Evolutionary conservation across 2,329 filamentous ascomycete species (phyloP).

Genomic region (Ceratocystis huliohia): DNA sequence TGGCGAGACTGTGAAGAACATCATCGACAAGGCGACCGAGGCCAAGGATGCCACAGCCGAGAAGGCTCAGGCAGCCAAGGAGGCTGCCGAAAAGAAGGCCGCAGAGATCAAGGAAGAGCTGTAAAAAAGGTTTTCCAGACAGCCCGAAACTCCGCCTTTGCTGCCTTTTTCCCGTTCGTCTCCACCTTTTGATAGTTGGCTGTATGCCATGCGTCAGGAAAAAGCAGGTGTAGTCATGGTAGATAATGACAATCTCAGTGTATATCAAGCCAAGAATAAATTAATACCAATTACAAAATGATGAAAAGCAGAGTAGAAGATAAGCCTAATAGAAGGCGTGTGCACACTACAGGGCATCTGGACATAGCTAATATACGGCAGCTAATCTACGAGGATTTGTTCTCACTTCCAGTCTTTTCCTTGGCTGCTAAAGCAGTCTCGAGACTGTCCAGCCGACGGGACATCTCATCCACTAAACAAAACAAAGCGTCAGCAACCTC

Average conservation of each 20-base stretch:
- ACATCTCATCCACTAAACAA: conserved; percentile 80
- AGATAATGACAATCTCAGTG: neutral
- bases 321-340: no score
- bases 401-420: conserved; percentile 33
- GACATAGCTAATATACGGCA: neutral
- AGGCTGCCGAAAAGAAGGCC: conserved; percentile 39
- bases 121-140: conserved; percentile 32
- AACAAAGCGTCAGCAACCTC: conserved; percentile 27
- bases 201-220: neutral
- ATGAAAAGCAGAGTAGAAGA: neutral
- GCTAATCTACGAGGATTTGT: conserved; percentile 28
- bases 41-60: conserved; percentile 21
- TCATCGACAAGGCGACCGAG: conserved; percentile 10
- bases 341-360: neutral
- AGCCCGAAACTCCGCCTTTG: neutral
- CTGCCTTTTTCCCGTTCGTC: neutral
- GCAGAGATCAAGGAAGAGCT: conserved; percentile 53
- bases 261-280: conserved; percentile 8
- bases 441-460: conserved; percentile 67
- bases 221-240: neutral
- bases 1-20: conserved; percentile 34
- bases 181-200: neutral
- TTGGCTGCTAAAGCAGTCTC: conserved; percentile 57
- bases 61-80: conserved; percentile 46
- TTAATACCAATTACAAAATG: conserved; percentile 1